These are phyloP conservation scores for Rhynchosporium agropyri DNA, from an alignment of 2,329 filamentous ascomycete species.

Conservation along the genomic window DNA sequence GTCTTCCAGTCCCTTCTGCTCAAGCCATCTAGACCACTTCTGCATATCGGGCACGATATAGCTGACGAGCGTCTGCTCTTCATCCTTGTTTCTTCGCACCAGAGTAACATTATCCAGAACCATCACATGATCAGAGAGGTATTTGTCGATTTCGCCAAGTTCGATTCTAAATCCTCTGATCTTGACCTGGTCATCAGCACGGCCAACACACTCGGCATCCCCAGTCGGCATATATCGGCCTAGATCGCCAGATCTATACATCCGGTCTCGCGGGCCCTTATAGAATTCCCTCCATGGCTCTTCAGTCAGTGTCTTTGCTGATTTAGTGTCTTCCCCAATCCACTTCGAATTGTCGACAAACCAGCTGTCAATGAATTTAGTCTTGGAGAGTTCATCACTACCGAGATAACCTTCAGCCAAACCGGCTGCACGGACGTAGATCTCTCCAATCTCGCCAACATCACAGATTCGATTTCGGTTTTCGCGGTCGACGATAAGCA, in stretches of 20 bases:
- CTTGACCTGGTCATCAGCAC: constrained; percentile 90
- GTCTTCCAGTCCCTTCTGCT: constrained; percentile 58
- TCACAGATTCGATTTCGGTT: constrained; percentile 69
- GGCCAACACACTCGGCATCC: constrained; percentile 75
- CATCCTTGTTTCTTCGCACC: constrained; percentile 78
- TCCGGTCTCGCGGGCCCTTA: constrained; percentile 78
- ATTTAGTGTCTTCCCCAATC: constrained; percentile 53
- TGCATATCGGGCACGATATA: constrained; percentile 85
- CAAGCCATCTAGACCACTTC: constrained; percentile 72
- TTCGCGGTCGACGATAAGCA: constrained; percentile 78
- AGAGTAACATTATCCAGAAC: constrained; percentile 86
- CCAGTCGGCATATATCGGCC: constrained; percentile 71
- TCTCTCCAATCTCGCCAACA: constrained; percentile 81
- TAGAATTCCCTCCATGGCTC: constrained; percentile 81
- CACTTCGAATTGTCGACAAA: constrained; percentile 43
- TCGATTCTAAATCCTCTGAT: constrained; percentile 96
- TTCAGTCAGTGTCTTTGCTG: constrained; percentile 57
- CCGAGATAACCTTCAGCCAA: constrained; percentile 76
- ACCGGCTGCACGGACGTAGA: constrained; percentile 80
- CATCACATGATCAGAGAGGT: constrained; percentile 73
- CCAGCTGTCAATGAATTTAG: constrained; percentile 43
- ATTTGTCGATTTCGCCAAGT: constrained; percentile 87
- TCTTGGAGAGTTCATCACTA: constrained; percentile 39
- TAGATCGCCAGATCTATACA: constrained; percentile 88
- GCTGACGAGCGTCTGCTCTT: constrained; percentile 84